These are phyloP conservation scores for Rhizopogon vulgaris DNA, from an alignment of 768 basidiomycete genomes.

Conservation along the genomic window DNA sequence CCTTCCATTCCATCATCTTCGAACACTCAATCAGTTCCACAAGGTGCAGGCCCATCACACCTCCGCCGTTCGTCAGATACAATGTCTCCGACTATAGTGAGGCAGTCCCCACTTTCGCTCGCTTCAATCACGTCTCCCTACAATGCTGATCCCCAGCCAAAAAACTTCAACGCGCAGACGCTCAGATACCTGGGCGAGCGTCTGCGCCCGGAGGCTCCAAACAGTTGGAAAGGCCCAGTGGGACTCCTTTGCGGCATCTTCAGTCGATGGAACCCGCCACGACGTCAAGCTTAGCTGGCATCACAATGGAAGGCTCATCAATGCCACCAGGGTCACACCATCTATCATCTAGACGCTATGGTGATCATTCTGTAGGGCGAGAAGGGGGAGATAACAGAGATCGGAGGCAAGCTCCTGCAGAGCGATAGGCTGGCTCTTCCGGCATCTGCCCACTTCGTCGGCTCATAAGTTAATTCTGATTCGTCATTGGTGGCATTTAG, in stretches of 20 bases:
- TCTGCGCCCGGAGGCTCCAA: slow-evolving; percentile 56
- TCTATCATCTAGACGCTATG: slow-evolving; percentile 29
- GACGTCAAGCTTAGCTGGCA: slow-evolving; percentile 15
- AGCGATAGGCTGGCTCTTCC: slow-evolving; percentile 16
- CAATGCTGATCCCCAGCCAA: slow-evolving; percentile 42
- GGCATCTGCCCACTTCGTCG: neutral
- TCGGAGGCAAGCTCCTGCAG: slow-evolving; percentile 21
- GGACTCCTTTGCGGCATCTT: slow-evolving; percentile 33
- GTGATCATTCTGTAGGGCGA: slow-evolving; percentile 30
- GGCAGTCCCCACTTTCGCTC: slow-evolving; percentile 34
- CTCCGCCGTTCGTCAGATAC: slow-evolving; percentile 24
- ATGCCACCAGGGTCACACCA: slow-evolving; percentile 27
- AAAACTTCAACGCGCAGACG: slow-evolving; percentile 80
- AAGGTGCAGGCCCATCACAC: slow-evolving; percentile 15
- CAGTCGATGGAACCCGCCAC: slow-evolving; percentile 21
- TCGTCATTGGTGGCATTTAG: slow-evolving; percentile 8
- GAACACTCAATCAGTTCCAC: slow-evolving; percentile 11
- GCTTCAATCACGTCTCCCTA: slow-evolving; percentile 39
- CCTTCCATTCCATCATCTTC: slow-evolving; percentile 16
- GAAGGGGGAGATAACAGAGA: slow-evolving; percentile 30
- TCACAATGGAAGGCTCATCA: slow-evolving; percentile 24
- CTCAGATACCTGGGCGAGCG: slow-evolving; percentile 63
- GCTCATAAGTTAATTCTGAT: slow-evolving; percentile 2
- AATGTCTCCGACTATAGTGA: slow-evolving; percentile 24
- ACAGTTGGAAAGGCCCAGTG: slow-evolving; percentile 28